These are phyloP conservation scores for Mollisiaceae sp. DNA, from an alignment of 2,329 filamentous ascomycete species.

Conservation along the genomic window DNA sequence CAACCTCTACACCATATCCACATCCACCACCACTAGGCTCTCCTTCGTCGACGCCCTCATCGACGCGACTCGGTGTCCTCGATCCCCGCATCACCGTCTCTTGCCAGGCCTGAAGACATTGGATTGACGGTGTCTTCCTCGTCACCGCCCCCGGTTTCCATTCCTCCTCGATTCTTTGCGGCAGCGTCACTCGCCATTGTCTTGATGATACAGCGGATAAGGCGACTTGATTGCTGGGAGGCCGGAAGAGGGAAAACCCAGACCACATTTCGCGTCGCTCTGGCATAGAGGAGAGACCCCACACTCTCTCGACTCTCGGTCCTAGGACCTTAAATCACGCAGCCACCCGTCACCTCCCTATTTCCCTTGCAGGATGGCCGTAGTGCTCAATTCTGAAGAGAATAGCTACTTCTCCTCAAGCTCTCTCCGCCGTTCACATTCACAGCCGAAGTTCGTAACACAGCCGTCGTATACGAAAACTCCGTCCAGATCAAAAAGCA, in stretches of 20 bases:
- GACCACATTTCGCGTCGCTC: conserved; percentile 3
- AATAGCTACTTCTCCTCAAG: conserved; percentile 60
- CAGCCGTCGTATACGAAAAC: conserved; percentile 55
- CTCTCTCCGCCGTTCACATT: conserved; percentile 63
- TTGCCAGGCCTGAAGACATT: conserved; percentile 3
- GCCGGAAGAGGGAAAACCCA: conserved; percentile 27
- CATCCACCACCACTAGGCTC: background rate
- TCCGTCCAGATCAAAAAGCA: conserved; percentile 49
- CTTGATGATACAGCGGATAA: conserved; percentile 31
- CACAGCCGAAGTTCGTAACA: conserved; percentile 60
- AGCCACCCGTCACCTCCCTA: background rate
- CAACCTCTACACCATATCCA: background rate
- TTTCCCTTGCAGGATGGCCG: conserved; percentile 38
- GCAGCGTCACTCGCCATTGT: conserved; percentile 14
- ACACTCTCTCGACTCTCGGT: conserved; percentile 19
- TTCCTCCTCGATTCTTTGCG: conserved; percentile 9
- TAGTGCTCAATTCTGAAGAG: conserved; percentile 55
- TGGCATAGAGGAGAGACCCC: conserved; percentile 9
- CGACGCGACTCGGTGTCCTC: background rate
- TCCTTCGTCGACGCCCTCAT: background rate
- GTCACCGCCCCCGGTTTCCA: conserved; percentile 13
- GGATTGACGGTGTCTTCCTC: conserved; percentile 10
- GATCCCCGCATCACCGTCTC: background rate
- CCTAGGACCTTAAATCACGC: conserved; percentile 30
- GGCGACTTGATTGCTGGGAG: conserved; percentile 26